Conservation (phyloP, 306 rosid genomes). For the Sechiopsis laciniata region DNA sequence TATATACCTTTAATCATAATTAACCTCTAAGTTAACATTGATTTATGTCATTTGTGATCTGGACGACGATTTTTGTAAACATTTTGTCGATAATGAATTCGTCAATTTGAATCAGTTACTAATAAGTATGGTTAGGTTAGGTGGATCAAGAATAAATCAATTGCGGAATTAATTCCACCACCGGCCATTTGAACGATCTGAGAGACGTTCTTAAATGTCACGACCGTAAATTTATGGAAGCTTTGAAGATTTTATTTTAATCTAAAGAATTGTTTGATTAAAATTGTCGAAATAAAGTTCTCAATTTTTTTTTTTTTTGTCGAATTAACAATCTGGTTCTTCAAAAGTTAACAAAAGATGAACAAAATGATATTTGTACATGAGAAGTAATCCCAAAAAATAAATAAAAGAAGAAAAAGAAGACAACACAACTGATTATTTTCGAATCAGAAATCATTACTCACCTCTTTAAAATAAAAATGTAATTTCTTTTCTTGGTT, state of each 20-base stretch:
- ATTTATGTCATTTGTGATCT: neutral
- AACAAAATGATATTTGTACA: too few species aligned
- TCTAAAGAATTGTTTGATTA: neutral
- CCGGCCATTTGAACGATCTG: constrained; percentile 1
- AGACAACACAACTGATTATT: neutral
- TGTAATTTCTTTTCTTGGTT: neutral
- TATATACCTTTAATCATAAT: neutral
- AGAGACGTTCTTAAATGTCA: neutral
- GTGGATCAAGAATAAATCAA: neutral
- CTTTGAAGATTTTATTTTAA: neutral
- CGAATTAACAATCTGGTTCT: too few species aligned
- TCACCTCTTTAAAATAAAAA: neutral
- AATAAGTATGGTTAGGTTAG: too few species aligned
- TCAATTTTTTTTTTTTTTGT: too few species aligned
- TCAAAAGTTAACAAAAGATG: too few species aligned
- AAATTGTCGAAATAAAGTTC: neutral
- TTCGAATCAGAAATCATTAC: neutral
- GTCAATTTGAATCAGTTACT: neutral
- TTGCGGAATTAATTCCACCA: neutral
- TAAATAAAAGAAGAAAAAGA: neutral
- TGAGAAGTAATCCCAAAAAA: neutral
- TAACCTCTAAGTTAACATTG: neutral
- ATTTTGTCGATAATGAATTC: neutral
- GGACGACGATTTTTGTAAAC: neutral
- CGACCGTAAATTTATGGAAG: neutral